Conservation (phyloP, 23 red algal genomes). For the Pyropia yezoensis region DNA sequence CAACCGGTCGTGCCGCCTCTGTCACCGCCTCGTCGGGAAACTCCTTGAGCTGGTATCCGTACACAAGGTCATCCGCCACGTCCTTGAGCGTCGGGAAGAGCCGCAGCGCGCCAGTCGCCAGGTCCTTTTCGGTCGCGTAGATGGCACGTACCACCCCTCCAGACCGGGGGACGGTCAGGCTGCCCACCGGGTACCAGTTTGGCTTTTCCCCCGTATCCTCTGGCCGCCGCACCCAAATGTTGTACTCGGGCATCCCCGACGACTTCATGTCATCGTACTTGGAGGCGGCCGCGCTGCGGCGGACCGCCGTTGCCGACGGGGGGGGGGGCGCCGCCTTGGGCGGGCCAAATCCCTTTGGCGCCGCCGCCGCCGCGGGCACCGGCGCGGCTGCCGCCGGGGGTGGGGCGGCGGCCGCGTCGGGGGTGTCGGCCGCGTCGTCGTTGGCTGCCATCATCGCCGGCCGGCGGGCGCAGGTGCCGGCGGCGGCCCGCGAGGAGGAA, state of each 20-base stretch:
- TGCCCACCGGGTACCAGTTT: slow-evolving; percentile 54
- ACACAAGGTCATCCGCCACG: slow-evolving; percentile 47
- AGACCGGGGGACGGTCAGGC: slow-evolving; percentile 47
- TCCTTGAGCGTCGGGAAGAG: slow-evolving; percentile 57
- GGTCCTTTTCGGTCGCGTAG: slow-evolving; percentile 52
- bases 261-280: slow-evolving; percentile 63
- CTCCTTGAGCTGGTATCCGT: slow-evolving; percentile 62
- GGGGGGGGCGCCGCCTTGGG: slow-evolving; percentile 12
- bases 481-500: too few relatives aligned
- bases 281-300: slow-evolving; percentile 31
- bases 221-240: slow-evolving; percentile 44
- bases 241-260: slow-evolving; percentile 71
- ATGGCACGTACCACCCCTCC: slow-evolving; percentile 43
- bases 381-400: too few relatives aligned
- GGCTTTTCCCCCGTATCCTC: slow-evolving; percentile 42
- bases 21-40: slow-evolving; percentile 60
- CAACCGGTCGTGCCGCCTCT: slow-evolving; percentile 21
- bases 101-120: slow-evolving; percentile 57
- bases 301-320: slow-evolving; percentile 26
- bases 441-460: too few relatives aligned
- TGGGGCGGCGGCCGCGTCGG: too few relatives aligned
- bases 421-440: too few relatives aligned
- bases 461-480: too few relatives aligned
- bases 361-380: too few relatives aligned
- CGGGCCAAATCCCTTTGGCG: slow-evolving; percentile 28